Base-by-base conservation (phyloP, 1,139 yeast genomes). In the Magnusiomyces fungicola region DNA sequence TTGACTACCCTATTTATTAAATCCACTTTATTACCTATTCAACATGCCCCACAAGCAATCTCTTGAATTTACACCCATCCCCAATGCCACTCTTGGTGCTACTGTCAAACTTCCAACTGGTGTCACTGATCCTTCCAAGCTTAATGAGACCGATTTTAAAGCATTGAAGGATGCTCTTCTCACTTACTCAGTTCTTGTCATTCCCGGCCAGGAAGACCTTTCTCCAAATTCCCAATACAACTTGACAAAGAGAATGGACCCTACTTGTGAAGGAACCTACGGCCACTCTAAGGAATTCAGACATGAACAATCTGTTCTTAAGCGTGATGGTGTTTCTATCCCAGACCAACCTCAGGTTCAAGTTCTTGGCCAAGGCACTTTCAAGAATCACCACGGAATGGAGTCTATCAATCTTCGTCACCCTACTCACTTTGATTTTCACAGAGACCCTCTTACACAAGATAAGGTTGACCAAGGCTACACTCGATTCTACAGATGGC, bases 401-500 rank as follows among this genome's bases (percentile, higher is more conserved):
- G 84, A 80, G 14, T 81, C 79, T 49, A 78, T 86, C 56, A 68
- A 64, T 12, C 76, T 87, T 56, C 83, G 86, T 37, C 96, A 87
- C 62, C 96, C 96, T 43, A 80, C 87, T 2, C 95, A 87, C 64
- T 78, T 80, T 56, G 75, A 81, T 1, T 87, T 87, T 76, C 96
- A 87, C 69, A 81, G 81, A 57, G 69, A 74, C 19, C 75, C 81
- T 1, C 74, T 87, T 55, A 71, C 80, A n/a, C 74, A 76, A 27
- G 76, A 76, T 30, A 80, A 84, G 55, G 78, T 83, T 58, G 74
- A 75, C 2, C 71, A 76, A 29, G 78, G 81, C 50, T 75, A 76
- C 65, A 87, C 96, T 1, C 75, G 94, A 57, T 87, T 82, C 65
- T 87, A 86, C 75, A 79, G 96, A 69, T 87, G 96, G 96, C 96